Evolutionary conservation across 805 yeast species (phyloP).

Genomic region (Saccharomyces mikatae): DNA sequence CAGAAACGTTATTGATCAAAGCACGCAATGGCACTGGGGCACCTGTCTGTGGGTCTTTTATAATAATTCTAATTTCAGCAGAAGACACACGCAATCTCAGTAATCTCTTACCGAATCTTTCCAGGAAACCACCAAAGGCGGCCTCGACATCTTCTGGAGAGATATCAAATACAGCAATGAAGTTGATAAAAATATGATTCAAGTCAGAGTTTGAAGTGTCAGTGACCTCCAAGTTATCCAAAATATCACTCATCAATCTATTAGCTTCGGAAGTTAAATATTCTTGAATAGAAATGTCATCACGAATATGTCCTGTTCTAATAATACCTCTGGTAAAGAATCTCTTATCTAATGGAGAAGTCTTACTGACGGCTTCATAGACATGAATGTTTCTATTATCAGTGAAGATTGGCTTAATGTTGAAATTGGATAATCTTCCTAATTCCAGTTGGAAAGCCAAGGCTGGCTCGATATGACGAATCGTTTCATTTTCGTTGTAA

Average conservation of each 20-base stretch:
- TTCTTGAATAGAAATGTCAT: slow-evolving; percentile 86
- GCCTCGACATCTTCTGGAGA: slow-evolving; percentile 94
- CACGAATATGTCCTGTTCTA: slow-evolving; percentile 90
- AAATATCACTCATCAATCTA: slow-evolving; percentile 88
- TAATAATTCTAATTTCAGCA: slow-evolving; percentile 94
- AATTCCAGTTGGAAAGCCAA: slow-evolving; percentile 94
- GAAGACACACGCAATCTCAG: slow-evolving; percentile 96
- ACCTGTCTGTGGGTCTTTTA: slow-evolving; percentile 82
- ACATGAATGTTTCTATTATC: slow-evolving; percentile 97
- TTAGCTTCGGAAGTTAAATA: slow-evolving; percentile 94
- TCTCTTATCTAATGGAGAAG: slow-evolving; percentile 86
- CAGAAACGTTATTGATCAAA: slow-evolving; percentile 90
- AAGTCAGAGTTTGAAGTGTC: slow-evolving; percentile 93
- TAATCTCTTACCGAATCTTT: slow-evolving; percentile 92
- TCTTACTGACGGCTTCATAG: slow-evolving; percentile 92
- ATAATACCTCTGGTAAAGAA: slow-evolving; percentile 96
- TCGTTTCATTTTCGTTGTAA: slow-evolving; percentile 79
- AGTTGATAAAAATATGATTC: slow-evolving; percentile 95
- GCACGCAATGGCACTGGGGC: slow-evolving; percentile 94
- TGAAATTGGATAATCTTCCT: slow-evolving; percentile 88
- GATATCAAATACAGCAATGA: slow-evolving; percentile 90
- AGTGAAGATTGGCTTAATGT: slow-evolving; percentile 88
- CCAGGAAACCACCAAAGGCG: slow-evolving; percentile 95
- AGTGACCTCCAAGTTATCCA: slow-evolving; percentile 89
- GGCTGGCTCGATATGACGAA: slow-evolving; percentile 98